Base-by-base conservation (phyloP, 139 green algal genomes). In the Nannochloris sp. region DNA sequence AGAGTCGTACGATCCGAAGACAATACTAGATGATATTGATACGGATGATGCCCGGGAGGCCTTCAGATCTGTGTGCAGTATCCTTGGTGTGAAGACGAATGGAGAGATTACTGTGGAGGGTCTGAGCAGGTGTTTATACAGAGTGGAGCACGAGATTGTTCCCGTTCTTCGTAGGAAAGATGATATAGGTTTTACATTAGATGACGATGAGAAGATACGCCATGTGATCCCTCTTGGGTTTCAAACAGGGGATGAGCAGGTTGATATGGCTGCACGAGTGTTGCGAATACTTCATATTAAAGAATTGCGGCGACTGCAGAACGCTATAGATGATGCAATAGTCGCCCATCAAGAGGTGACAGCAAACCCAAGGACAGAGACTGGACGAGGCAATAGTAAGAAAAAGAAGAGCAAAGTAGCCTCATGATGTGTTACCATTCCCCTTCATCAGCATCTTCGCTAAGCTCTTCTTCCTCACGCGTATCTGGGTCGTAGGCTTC, bases 281-380 rank as follows among this genome's bases (percentile, higher is more conserved):
- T 66, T 89, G 45, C 73, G 83, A n/a, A 80, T 88, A 68, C 71
- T 85, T 10, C 85, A 79, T 61, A 75, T 84, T 5, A 75, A 72
- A 10, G 83, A 89, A 55, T 66, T 89, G 23, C 67, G 83, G 2
- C 36, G 48, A 17, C 64, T 88, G 33, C 76, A 84, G 59, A 44
- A 43, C 5, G 36, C 26, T 37, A 26, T 72, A n/a, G 66, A 72
- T 48, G 55, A n/a, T 49, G 45, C 36, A 36, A 45, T 68, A 28
- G 56, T 51, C 57, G n/a, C 26, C 9, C 13, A 73, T 46, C 69
- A 83, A 62, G 70, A 84, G n/a, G 77, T 77, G 49, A 89, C 79
- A 10, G 73, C 78, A 20, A 84, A 89, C 64, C 82, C 82, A 12
- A 72, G 68, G 20, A 87, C 79, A 53, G 76, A 89, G 36, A 53